Evolutionary conservation across 768 basidiomycete genomes (phyloP).

Genomic region (Pleurotus ostreatus): DNA sequence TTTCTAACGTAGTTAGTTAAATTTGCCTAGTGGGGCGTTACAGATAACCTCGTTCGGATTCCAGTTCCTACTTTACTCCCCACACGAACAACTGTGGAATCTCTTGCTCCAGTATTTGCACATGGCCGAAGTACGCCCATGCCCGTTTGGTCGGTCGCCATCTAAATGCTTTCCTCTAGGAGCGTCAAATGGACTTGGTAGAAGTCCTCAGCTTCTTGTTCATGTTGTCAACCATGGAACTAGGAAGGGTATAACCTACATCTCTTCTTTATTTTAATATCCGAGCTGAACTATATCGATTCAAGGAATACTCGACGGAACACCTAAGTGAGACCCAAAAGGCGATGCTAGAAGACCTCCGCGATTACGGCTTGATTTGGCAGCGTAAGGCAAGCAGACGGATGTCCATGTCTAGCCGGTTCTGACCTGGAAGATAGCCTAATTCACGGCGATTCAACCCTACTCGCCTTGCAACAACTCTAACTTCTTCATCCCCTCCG

Average conservation of each 20-base stretch:
- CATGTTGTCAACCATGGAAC: constrained; percentile 96
- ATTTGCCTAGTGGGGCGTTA: constrained; percentile 42
- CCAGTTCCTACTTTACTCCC: constrained; percentile 92
- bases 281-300: background rate
- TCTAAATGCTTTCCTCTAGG: constrained; percentile 36
- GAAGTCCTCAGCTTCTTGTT: constrained; percentile 93
- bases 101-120: constrained; percentile 86
- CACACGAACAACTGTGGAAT: constrained; percentile 95
- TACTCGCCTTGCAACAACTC: constrained; percentile 89
- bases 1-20: too few species aligned
- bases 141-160: constrained; percentile 15
- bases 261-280: background rate
- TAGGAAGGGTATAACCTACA: constrained; percentile 64
- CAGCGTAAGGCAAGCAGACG: constrained; percentile 59
- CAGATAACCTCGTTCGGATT: constrained; percentile 94
- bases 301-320: constrained; percentile 86
- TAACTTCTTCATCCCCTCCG: constrained; percentile 87
- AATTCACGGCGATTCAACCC: constrained; percentile 85
- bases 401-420: constrained; percentile 14
- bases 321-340: constrained; percentile 73
- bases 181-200: constrained; percentile 87
- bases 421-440: constrained; percentile 40
- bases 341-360: constrained; percentile 87
- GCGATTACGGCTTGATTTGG: constrained; percentile 93
- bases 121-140: constrained; percentile 64